Base-by-base conservation (phyloP, 2,329 filamentous ascomycete genomes). In the Hymenoscyphus albidus region DNA sequence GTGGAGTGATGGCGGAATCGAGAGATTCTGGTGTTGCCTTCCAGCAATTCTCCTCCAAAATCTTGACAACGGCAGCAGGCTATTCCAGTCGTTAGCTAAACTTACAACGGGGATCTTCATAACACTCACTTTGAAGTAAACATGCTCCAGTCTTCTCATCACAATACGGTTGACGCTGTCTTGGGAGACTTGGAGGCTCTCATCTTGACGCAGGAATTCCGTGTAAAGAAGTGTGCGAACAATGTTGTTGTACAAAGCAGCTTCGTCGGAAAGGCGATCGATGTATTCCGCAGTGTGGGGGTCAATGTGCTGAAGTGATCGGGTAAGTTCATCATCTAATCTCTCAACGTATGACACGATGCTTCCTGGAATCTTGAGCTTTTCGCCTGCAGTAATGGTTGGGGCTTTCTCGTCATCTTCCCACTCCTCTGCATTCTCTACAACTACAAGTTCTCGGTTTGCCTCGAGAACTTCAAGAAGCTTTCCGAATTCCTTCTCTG, bases 231-330 rank as follows among this genome's bases (percentile, higher is more conserved):
- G 84, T 58, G 90, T 88, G 69, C 93, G 91, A 76, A 97, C 89
- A 77, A 99, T 91, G 79, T 92, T 90, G 79, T 92, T 93, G 83
- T 99, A 99, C 61, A 99, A 83, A 59, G 89, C 82, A 68, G 89
- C 90, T 81, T 99, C 95, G 74, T 99, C 95, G 63, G 91, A 90
- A 66, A 99, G 82, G 65, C 96, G 88, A 77, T 99, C 95, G 68
- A 99, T 97, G 76, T 99, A 99, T 80, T 99, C 95, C 38, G 95
- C 95, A 51, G 95, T 99, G 80, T 99, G 95, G 64, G 95, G 96
- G 77, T 99, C 95, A 75, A 99, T 97, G 79, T 89, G 91, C 79
- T 99, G 95, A 61, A 99, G 84, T n/a, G 95, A 97, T 73, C 95
- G 89, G 67, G 92, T 96, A 69, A 99, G 91, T 81, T 99, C 96